phyloP scores from a whole-genome alignment of 1,284 basidiomycete genomes.

The Marasmius sp. region DNA sequence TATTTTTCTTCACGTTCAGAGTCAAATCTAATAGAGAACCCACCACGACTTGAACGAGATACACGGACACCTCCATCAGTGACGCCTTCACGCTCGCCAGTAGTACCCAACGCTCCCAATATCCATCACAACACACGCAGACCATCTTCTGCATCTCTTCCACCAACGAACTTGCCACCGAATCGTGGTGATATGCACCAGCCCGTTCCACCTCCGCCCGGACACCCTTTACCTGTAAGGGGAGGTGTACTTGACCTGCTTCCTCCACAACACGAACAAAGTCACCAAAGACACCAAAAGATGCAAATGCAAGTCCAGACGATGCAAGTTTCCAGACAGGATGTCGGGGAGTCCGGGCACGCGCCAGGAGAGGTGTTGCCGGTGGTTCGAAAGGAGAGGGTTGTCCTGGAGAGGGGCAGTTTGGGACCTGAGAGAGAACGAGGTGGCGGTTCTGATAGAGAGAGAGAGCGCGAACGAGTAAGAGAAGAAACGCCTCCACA shows the following conservation, averaged over 20 bases:
- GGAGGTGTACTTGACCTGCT: not conserved
- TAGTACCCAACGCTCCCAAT: not conserved
- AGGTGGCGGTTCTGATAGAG: not conserved
- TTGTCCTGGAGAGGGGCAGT: not conserved
- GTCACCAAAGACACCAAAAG: not conserved
- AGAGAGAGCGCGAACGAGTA: not conserved
- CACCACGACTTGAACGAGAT: not conserved
- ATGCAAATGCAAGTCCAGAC: conserved; percentile 4
- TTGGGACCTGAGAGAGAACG: conserved; percentile 2
- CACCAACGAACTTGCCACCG: not conserved
- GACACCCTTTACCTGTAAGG: not conserved
- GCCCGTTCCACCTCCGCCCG: not conserved
- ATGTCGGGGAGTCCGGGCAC: not conserved
- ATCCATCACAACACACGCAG: not conserved
- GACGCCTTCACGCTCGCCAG: not conserved
- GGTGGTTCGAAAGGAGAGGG: not conserved
- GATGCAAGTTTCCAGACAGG: not conserved
- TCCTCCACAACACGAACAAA: conserved; percentile 1
- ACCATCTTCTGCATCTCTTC: not conserved
- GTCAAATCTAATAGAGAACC: not conserved
- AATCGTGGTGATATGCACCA: not conserved
- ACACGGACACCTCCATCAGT: not conserved
- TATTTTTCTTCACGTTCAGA: too few species aligned
- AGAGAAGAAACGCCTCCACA: conserved; percentile 21
- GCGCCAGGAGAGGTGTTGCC: not conserved